Evolutionary conservation across 208 protist genomes (phyloP), one percentile per base, ranked within the genome.

Genomic region (Trypanosoma melophagium): DNA sequence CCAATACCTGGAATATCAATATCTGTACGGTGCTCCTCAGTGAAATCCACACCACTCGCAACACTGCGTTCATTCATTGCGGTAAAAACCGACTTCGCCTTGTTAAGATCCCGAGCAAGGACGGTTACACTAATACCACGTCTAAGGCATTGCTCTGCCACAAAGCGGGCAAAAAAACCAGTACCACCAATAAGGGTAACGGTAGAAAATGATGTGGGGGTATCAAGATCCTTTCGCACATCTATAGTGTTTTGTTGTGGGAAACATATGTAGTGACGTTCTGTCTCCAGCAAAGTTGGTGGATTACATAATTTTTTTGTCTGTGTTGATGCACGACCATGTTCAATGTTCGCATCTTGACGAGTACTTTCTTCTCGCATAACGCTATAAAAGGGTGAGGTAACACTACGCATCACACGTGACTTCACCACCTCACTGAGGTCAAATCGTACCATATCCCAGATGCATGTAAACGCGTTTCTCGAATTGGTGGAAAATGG

Each of bases 321-420:
- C 8, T 24, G 2, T 7, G 21, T 24, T 21, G 13, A 4, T 21
- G 25, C n/a, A 35, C 51, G 53, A 31, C 31, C 62, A 2, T 40
- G 40, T 24, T 60, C 52, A 35, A 68, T 8, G 41, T 60, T 42
- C 13, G 28, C 38, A 4, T 45, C 56, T 40, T 90, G 71, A 0
- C 81, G 78, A 13, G 87, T 93, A 47, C 66, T 73, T 61, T 93
- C 87, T 54, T 93, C 84, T n/a, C 84, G 84, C 56, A 90, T 86
- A 31, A 84, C 35, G 53, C 81, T 89, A 58, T 81, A 84, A 41
- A 83, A 84, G 10, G 77, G 19, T 49, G 60, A 70, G 81, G 87
- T 40, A 57, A 79, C 25, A 76, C 71, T 52, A 0, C 80, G 74
- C 47, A 79, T 69, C 54, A 92, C 80, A 21, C 83, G 74, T 44